A percentile compares a stretch with the other conserved stretches of the same genome.
These are phyloP conservation scores for Phaeotremella fagi DNA, from an alignment of 768 basidiomycete species.

Conservation along the genomic window DNA sequence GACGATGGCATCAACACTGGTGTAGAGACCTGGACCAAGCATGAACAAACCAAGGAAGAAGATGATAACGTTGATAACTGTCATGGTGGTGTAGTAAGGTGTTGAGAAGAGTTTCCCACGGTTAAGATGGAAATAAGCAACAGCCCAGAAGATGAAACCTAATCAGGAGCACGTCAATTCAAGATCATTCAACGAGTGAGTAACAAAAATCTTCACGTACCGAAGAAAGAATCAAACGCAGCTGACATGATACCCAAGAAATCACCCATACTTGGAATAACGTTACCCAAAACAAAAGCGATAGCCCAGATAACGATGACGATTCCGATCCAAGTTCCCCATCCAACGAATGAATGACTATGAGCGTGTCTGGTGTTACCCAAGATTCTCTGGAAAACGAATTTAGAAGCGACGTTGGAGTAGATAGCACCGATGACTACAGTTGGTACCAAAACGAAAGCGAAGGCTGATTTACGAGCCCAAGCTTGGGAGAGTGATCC, in stretches of 20 bases:
- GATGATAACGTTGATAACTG: slow-evolving; percentile 35
- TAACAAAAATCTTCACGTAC: slow-evolving; percentile 5
- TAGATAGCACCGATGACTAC: slow-evolving; percentile 41
- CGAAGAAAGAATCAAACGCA: slow-evolving; percentile 42
- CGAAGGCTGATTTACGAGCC: slow-evolving; percentile 38
- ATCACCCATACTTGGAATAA: slow-evolving; percentile 42
- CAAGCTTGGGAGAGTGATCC: slow-evolving; percentile 39
- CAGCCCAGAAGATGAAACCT: slow-evolving; percentile 42
- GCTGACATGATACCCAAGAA: slow-evolving; percentile 37
- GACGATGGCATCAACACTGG: slow-evolving; percentile 33
- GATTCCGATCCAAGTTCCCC: slow-evolving; percentile 36
- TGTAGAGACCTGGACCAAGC: slow-evolving; percentile 41
- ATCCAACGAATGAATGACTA: slow-evolving; percentile 32
- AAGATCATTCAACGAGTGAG: neutral
- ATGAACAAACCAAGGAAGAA: slow-evolving; percentile 37
- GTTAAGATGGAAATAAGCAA: slow-evolving; percentile 41
- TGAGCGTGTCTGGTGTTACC: slow-evolving; percentile 28
- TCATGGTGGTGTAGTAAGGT: slow-evolving; percentile 15
- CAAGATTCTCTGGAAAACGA: slow-evolving; percentile 37
- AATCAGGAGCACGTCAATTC: neutral
- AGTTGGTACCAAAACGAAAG: slow-evolving; percentile 40
- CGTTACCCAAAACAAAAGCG: slow-evolving; percentile 35
- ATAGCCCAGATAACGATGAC: slow-evolving; percentile 35
- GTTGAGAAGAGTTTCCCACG: slow-evolving; percentile 10
- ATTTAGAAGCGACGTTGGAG: slow-evolving; percentile 39